Percentiles rank a stretch among this genome's conserved stretches.
Evolutionary conservation across 1,284 basidiomycete species (phyloP).

Genomic region (Mycena sp.): DNA sequence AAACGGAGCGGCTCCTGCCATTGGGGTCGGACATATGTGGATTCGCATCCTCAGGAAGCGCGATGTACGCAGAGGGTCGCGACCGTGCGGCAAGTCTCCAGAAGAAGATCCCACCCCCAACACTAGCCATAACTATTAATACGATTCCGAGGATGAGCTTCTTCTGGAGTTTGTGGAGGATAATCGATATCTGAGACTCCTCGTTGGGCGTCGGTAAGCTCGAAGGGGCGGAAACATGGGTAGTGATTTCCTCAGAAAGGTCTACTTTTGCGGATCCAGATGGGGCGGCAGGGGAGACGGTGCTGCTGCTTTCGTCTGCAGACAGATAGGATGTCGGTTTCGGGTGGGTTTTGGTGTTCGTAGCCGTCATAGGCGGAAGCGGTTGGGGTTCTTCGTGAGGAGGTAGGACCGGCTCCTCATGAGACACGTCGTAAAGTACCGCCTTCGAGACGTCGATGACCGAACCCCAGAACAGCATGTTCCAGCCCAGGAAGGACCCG

Average conservation of each 20-base stretch:
- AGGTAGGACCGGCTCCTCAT: conserved; percentile 55
- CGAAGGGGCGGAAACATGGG: too few relatives aligned
- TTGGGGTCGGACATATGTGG: conserved; percentile 10
- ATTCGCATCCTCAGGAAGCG: conserved; percentile 10
- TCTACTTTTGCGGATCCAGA: conserved; percentile 1
- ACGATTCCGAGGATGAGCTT: conserved; percentile 21
- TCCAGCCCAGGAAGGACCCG: conserved; percentile 92
- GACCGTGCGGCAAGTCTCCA: conserved; percentile 15
- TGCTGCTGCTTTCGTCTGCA: conserved; percentile 2
- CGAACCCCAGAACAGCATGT: conserved; percentile 93
- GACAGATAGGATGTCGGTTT: conserved; percentile 22
- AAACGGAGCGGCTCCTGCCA: background rate
- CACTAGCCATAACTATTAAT: background rate
- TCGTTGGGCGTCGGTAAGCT: conserved; percentile 8
- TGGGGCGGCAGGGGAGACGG: background rate
- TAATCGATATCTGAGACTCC: conserved; percentile 14
- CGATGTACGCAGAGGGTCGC: conserved; percentile 9
- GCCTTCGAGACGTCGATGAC: conserved; percentile 80
- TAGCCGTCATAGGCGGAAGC: conserved; percentile 10
- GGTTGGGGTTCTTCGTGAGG: conserved; percentile 40
- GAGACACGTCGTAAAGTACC: conserved; percentile 69
- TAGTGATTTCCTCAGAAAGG: background rate
- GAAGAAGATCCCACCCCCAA: conserved; percentile 12
- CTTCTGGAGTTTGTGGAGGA: conserved; percentile 5
- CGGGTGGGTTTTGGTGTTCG: conserved; percentile 15